Evolutionary conservation across 805 yeast genomes (phyloP).

Genomic region (Candida tammaniensis): DNA sequence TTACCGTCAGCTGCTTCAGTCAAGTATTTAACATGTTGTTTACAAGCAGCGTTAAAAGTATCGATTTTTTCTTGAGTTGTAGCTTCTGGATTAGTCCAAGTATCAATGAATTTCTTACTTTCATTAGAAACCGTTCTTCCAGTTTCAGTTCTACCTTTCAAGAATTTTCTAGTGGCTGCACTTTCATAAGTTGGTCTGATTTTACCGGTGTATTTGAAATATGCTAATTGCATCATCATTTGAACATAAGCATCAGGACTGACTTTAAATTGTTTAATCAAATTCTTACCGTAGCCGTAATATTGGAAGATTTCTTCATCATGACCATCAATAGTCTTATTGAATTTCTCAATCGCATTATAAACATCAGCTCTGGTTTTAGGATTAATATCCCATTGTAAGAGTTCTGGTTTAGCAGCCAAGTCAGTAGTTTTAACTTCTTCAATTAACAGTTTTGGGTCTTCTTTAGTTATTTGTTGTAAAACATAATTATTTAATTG

Average conservation of each 20-base stretch:
- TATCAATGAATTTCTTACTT: constrained; percentile 64
- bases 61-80: constrained; percentile 55
- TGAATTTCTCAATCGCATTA: constrained; percentile 56
- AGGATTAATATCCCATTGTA: constrained; percentile 61
- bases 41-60: constrained; percentile 69
- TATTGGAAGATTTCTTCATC: constrained; percentile 78
- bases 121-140: constrained; percentile 80
- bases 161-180: constrained; percentile 88
- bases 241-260: constrained; percentile 95
- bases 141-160: constrained; percentile 91
- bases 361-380: constrained; percentile 48
- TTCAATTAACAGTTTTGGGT: constrained; percentile 30
- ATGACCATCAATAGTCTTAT: constrained; percentile 57
- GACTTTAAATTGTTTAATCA: constrained; percentile 76
- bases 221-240: constrained; percentile 86
- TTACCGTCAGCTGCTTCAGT: constrained; percentile 76
- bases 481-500: constrained; percentile 77
- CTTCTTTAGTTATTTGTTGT: constrained; percentile 49
- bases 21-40: constrained; percentile 72
- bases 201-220: constrained; percentile 76
- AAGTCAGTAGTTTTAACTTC: constrained; percentile 15
- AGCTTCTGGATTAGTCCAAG: constrained; percentile 61
- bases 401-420: constrained; percentile 14
- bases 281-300: constrained; percentile 80
- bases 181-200: constrained; percentile 92